Percentiles rank a stretch among this genome's conserved stretches.
Conservation (phyloP, 192 early-diverging fungal species). For the Coemansia sp. region DNA sequence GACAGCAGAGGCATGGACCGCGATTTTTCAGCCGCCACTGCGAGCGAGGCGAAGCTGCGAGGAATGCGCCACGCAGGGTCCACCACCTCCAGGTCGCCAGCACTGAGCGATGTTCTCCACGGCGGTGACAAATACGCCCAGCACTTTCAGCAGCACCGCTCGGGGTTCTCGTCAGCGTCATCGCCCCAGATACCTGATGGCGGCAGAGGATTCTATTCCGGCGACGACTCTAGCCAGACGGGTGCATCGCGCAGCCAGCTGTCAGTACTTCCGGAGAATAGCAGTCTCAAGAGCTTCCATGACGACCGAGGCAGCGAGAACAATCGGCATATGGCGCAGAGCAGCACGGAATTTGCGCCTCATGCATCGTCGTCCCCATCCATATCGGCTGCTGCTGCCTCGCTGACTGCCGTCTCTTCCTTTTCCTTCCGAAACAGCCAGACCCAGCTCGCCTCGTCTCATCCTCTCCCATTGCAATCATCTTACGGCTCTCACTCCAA, state of each 20-base stretch:
- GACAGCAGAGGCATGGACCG: slow-evolving; percentile 12
- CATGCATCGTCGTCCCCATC: slow-evolving; percentile 36
- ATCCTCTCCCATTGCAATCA: slow-evolving; percentile 4
- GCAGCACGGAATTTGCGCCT: slow-evolving; percentile 40
- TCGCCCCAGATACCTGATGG: background rate
- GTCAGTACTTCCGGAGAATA: slow-evolving; percentile 28
- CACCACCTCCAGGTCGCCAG: background rate
- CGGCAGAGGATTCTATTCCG: background rate
- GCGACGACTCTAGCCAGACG: slow-evolving; percentile 6
- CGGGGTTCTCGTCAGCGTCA: slow-evolving; percentile 5
- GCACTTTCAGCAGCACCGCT: slow-evolving; percentile 11
- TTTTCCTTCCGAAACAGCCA: slow-evolving; percentile 51
- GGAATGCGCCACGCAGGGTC: slow-evolving; percentile 6
- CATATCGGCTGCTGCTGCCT: slow-evolving; percentile 38
- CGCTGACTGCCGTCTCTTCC: slow-evolving; percentile 44
- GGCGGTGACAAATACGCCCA: background rate
- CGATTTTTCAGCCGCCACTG: slow-evolving; percentile 9
- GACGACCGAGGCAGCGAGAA: slow-evolving; percentile 21
- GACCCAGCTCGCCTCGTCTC: slow-evolving; percentile 8
- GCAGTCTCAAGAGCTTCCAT: slow-evolving; percentile 16
- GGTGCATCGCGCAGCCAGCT: slow-evolving; percentile 20
- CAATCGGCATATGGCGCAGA: slow-evolving; percentile 31
- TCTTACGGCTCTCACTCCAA: slow-evolving; percentile 10
- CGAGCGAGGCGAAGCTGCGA: background rate
- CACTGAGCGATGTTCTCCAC: background rate